These are phyloP conservation scores for Boletales sp. DNA, from an alignment of 768 basidiomycete genomes.

Conservation along the genomic window DNA sequence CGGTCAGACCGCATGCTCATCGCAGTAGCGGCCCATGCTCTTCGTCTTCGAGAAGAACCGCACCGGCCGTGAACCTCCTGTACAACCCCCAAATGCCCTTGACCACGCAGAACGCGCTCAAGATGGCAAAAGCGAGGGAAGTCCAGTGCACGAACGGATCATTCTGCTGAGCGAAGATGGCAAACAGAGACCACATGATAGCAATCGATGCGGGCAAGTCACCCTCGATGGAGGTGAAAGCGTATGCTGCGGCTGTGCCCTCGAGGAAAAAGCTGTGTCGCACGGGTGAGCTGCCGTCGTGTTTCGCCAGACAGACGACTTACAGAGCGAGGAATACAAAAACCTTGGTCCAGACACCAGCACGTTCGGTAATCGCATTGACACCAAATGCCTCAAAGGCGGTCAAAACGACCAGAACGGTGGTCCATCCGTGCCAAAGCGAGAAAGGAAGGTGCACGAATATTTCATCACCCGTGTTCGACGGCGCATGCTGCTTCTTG, in stretches of 20 bases:
- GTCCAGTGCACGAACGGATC: conserved; percentile 84
- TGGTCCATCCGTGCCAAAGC: conserved; percentile 91
- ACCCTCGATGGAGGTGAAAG: conserved; percentile 85
- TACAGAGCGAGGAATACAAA: conserved; percentile 91
- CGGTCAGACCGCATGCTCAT: conserved; percentile 9
- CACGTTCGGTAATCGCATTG: conserved; percentile 55
- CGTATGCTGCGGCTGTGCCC: conserved; percentile 88
- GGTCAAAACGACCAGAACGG: conserved; percentile 75
- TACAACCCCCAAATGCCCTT: conserved; percentile 65
- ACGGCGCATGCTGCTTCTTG: conserved; percentile 76
- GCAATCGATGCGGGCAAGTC: conserved; percentile 91
- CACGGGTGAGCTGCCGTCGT: conserved; percentile 2
- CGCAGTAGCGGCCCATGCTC: conserved; percentile 80
- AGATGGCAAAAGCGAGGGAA: conserved; percentile 78
- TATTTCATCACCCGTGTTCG: conserved; percentile 69
- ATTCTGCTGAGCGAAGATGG: conserved; percentile 78
- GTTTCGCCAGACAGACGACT: conserved; percentile 21
- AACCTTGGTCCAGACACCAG: conserved; percentile 90
- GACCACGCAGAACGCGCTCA: conserved; percentile 80
- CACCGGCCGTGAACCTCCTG: conserved; percentile 42
- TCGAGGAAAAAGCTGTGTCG: conserved; percentile 79
- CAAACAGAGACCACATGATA: conserved; percentile 91
- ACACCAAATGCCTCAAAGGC: conserved; percentile 89
- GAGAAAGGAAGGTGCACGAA: conserved; percentile 96
- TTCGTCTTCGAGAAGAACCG: conserved; percentile 72